Conservation (phyloP, 1,284 basidiomycete genomes). For the Ganoderma boninense region DNA sequence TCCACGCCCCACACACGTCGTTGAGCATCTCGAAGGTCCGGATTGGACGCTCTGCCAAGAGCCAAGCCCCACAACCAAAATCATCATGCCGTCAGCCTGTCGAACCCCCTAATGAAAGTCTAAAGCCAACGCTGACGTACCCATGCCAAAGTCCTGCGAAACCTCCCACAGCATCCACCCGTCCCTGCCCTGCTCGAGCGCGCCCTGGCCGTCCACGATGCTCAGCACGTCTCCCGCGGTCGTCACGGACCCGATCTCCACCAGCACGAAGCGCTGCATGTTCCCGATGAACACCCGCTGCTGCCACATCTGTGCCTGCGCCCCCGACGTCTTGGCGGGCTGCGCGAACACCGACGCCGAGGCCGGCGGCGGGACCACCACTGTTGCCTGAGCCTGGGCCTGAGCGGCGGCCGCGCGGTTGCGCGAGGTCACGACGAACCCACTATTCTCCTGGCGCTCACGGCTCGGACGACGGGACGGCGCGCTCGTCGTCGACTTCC, state of each 20-base stretch:
- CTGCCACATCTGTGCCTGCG: conserved; percentile 53
- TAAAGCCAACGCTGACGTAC: conserved; percentile 51
- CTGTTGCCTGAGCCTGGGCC: background rate
- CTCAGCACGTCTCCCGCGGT: conserved; percentile 73
- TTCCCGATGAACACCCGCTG: conserved; percentile 79
- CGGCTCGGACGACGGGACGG: conserved; percentile 36
- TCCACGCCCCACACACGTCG: conserved; percentile 84
- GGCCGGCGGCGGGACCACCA: background rate
- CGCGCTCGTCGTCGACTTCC: conserved; percentile 19
- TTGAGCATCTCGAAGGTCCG: conserved; percentile 81
- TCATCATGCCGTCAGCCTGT: conserved; percentile 3
- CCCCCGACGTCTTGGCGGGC: conserved; percentile 24
- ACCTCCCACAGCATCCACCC: conserved; percentile 85
- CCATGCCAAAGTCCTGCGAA: conserved; percentile 87
- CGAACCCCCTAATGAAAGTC: background rate
- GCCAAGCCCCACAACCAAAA: too few species aligned
- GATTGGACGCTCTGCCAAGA: conserved; percentile 79
- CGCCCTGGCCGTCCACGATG: conserved; percentile 67
- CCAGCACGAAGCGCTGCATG: conserved; percentile 75
- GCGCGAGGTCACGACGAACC: conserved; percentile 13
- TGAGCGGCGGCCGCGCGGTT: conserved; percentile 5
- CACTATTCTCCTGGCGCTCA: conserved; percentile 24
- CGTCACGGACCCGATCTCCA: conserved; percentile 68
- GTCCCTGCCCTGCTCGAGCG: conserved; percentile 62
- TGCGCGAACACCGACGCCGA: conserved; percentile 33